phyloP scores from a whole-genome alignment of 257 asterid genomes.

The Eucommia ulmoides region DNA sequence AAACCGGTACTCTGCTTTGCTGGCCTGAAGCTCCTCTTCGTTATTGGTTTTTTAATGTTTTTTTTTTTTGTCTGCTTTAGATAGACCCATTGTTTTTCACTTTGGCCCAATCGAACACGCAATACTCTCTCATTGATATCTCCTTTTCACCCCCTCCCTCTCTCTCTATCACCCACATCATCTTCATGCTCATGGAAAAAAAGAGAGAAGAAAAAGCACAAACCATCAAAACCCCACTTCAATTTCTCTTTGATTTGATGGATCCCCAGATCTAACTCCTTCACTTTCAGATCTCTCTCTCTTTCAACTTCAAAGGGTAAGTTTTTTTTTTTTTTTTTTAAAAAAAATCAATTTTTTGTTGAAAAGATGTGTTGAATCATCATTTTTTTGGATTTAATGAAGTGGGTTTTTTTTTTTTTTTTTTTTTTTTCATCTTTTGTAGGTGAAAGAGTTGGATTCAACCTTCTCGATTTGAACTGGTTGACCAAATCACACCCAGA shows the following conservation, averaged over 20 bases:
- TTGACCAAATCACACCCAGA: conserved; percentile 23
- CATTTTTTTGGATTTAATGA: neutral
- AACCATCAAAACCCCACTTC: conserved; percentile 11
- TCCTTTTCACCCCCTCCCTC: conserved; percentile 9
- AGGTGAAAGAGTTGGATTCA: conserved; percentile 18
- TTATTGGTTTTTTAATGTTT: conserved; percentile 75
- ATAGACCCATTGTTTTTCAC: no score
- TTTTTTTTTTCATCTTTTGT: neutral
- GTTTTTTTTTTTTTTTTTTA: conserved; percentile 6
- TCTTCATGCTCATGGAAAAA: conserved; percentile 20
- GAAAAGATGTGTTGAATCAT: neutral
- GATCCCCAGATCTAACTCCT: conserved; percentile 63
- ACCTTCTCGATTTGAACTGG: conserved; percentile 45
- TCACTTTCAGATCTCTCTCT: conserved; percentile 33
- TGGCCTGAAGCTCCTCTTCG: conserved; percentile 72
- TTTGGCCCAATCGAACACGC: conserved; percentile 39
- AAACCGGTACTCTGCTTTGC: conserved; percentile 63
- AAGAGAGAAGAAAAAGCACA: conserved; percentile 3
- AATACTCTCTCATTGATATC: conserved; percentile 9
- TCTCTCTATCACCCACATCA: neutral
- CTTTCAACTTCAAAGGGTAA: conserved; percentile 31
- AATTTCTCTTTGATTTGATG: conserved; percentile 26
- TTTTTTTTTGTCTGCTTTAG: conserved; percentile 54
- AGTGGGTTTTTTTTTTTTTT: neutral
- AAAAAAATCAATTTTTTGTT: neutral